These are phyloP conservation scores for Scheffersomyces lignicola DNA, from an alignment of 1,139 yeast species.

Conservation along the genomic window DNA sequence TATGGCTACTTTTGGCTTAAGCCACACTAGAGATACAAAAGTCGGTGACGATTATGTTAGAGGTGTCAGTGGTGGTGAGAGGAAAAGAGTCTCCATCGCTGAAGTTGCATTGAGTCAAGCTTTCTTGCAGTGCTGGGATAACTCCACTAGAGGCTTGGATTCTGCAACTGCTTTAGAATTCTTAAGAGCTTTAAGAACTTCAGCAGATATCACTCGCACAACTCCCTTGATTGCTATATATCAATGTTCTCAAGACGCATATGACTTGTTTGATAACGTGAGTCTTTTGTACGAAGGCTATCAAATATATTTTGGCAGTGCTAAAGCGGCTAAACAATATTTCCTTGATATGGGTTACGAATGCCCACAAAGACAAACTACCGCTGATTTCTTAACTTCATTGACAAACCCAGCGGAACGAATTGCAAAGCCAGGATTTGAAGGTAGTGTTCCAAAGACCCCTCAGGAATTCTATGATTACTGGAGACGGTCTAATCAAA, in stretches of 20 bases:
- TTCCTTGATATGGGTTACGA: constrained; percentile 51
- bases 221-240: constrained; percentile 61
- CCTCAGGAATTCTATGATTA: constrained; percentile 23
- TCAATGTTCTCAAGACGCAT: constrained; percentile 64
- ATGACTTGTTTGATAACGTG: constrained; percentile 71
- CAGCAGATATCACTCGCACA: constrained; percentile 53
- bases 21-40: constrained; percentile 15
- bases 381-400: constrained; percentile 79
- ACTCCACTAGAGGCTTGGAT: constrained; percentile 69
- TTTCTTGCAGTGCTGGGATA: constrained; percentile 61
- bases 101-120: constrained; percentile 4
- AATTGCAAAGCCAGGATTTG: constrained; percentile 47
- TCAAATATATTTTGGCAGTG: constrained; percentile 73
- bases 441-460: constrained; percentile 24
- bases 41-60: constrained; percentile 49
- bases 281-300: constrained; percentile 67
- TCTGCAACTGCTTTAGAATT: constrained; percentile 69
- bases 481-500: constrained; percentile 25
- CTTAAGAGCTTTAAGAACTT: constrained; percentile 56
- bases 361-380: constrained; percentile 75
- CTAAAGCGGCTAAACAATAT: constrained; percentile 53
- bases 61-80: constrained; percentile 81
- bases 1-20: constrained; percentile 59
- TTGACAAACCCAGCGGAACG: constrained; percentile 72
- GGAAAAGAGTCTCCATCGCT: constrained; percentile 74